These are phyloP conservation scores for Termitomyces sp. DNA, from an alignment of 768 basidiomycete genomes.

Conservation along the genomic window DNA sequence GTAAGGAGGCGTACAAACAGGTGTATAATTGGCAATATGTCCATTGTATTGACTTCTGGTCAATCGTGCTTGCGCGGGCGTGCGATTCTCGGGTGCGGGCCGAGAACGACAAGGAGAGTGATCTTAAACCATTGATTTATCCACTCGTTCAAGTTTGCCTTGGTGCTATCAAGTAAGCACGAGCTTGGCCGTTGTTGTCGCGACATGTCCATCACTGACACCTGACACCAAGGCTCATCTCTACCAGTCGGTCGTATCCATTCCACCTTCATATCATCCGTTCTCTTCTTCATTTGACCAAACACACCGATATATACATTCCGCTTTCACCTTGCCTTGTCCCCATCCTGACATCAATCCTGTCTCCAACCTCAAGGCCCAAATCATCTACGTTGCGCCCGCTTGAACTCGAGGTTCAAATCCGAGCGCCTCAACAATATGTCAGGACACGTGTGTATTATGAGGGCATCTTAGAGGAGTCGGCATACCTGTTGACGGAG, in stretches of 20 bases:
- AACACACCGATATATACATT: slow-evolving; percentile 80
- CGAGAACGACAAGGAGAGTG: slow-evolving; percentile 58
- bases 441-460: slow-evolving; percentile 80
- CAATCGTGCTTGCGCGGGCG: slow-evolving; percentile 76
- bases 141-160: slow-evolving; percentile 92
- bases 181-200: slow-evolving; percentile 3
- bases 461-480: slow-evolving; percentile 81
- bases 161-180: slow-evolving; percentile 83
- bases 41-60: slow-evolving; percentile 96
- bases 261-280: slow-evolving; percentile 91
- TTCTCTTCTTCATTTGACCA: slow-evolving; percentile 80
- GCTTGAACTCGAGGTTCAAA: slow-evolving; percentile 81
- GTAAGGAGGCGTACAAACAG: slow-evolving; percentile 82
- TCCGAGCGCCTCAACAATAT: slow-evolving; percentile 87
- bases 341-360: slow-evolving; percentile 74
- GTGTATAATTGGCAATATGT: slow-evolving; percentile 99
- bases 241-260: slow-evolving; percentile 88
- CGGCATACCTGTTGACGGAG: slow-evolving; percentile 71
- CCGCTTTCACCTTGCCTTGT: slow-evolving; percentile 85
- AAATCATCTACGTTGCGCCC: slow-evolving; percentile 86
- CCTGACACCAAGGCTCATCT: slow-evolving; percentile 59
- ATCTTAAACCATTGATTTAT: slow-evolving; percentile 85
- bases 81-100: slow-evolving; percentile 57
- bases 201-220: slow-evolving; percentile 11
- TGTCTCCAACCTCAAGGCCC: slow-evolving; percentile 61